Evolutionary conservation across 805 yeast species (phyloP).

Genomic region (Blastobotrys muscicola): DNA sequence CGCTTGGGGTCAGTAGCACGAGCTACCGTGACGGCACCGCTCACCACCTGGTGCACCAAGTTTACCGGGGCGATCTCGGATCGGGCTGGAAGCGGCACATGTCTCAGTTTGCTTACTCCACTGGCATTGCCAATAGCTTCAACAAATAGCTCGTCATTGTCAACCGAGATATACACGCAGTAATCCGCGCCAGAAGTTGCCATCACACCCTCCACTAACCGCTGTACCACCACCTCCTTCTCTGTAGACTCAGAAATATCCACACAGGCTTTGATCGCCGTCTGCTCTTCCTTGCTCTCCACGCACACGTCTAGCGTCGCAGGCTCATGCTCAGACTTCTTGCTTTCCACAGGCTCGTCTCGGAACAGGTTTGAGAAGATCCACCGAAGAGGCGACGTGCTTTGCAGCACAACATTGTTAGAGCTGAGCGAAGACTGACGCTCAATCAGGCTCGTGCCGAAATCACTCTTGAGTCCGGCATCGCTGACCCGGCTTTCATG

Average conservation of each 20-base stretch:
- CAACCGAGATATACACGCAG: slow-evolving; percentile 26
- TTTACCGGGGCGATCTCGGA: slow-evolving; percentile 37
- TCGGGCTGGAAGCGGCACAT: slow-evolving; percentile 32
- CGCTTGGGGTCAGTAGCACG: slow-evolving; percentile 30
- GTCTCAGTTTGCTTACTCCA: slow-evolving; percentile 25
- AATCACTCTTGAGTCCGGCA: not conserved
- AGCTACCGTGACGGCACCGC: slow-evolving; percentile 30
- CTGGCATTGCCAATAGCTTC: slow-evolving; percentile 23
- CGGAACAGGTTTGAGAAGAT: slow-evolving; percentile 24
- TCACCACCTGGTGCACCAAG: slow-evolving; percentile 32
- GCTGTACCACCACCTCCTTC: slow-evolving; percentile 30
- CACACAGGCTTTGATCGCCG: slow-evolving; percentile 39
- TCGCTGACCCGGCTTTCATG: not conserved
- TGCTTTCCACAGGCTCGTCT: slow-evolving; percentile 8
- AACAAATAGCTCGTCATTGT: slow-evolving; percentile 23
- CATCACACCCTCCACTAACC: slow-evolving; percentile 33
- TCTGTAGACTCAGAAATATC: slow-evolving; percentile 40
- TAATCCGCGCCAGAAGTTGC: slow-evolving; percentile 31
- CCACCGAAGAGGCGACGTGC: slow-evolving; percentile 23
- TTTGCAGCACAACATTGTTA: slow-evolving; percentile 12
- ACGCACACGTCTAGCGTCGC: too few relatives aligned
- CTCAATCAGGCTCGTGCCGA: slow-evolving; percentile 21
- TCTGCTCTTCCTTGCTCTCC: slow-evolving; percentile 20
- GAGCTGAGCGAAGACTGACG: slow-evolving; percentile 9
- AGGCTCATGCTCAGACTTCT: not conserved